Evolutionary conservation across 129 eudicot species (phyloP).

Genomic region (Apium graveolens): DNA sequence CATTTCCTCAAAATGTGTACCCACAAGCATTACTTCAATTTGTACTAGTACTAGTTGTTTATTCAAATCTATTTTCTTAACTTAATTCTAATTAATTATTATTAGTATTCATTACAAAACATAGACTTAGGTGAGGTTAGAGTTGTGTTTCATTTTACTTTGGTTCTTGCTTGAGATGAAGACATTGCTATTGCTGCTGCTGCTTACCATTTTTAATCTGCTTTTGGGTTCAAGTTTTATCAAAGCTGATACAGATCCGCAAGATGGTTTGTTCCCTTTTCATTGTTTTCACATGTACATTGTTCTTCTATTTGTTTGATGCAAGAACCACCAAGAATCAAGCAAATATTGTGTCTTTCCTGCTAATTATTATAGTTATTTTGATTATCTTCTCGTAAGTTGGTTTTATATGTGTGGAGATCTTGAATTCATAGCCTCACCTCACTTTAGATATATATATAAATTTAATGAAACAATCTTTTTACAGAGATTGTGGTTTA

Average conservation of each 20-base stretch:
- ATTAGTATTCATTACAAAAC: too few relatives aligned
- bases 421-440: background rate
- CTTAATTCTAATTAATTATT: too few relatives aligned
- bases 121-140: background rate
- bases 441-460: too few relatives aligned
- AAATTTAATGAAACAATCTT: too few relatives aligned
- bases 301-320: background rate
- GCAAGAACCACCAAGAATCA: background rate
- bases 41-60: background rate
- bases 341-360: background rate
- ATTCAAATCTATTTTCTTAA: background rate
- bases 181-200: slow-evolving; percentile 17
- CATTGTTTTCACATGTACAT: background rate
- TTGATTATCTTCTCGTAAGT: background rate
- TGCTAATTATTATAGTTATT: too few relatives aligned
- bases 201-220: slow-evolving; percentile 26
- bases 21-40: background rate
- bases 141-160: background rate
- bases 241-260: slow-evolving; percentile 79
- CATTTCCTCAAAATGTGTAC: background rate
- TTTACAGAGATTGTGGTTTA: background rate
- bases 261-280: slow-evolving; percentile 39
- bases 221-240: slow-evolving; percentile 26
- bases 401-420: background rate
- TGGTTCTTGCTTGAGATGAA: slow-evolving; percentile 5